Evolutionary conservation across 805 yeast genomes (phyloP).

Genomic region (Starmera amethionina): DNA sequence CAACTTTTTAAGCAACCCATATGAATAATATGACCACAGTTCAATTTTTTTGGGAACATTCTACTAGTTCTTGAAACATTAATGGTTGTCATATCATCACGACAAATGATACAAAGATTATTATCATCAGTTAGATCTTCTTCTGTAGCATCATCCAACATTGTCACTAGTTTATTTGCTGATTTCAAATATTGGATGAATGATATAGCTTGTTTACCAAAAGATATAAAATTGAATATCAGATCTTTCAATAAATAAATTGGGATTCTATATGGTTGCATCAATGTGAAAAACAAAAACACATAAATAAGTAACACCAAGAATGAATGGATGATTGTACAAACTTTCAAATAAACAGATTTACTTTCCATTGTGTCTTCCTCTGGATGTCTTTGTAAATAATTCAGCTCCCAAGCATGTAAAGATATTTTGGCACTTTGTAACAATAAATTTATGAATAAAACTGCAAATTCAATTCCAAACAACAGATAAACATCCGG

Average conservation of each 20-base stretch:
- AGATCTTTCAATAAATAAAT: slow-evolving; percentile 41
- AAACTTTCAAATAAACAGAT: slow-evolving; percentile 43
- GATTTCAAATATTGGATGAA: slow-evolving; percentile 32
- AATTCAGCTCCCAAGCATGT: slow-evolving; percentile 46
- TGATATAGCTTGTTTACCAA: slow-evolving; percentile 26
- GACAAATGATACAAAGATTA: slow-evolving; percentile 74
- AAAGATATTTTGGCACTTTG: slow-evolving; percentile 36
- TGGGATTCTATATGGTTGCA: slow-evolving; percentile 35
- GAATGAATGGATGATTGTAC: slow-evolving; percentile 43
- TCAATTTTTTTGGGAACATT: slow-evolving; percentile 60
- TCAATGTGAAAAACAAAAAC: slow-evolving; percentile 36
- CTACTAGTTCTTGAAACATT: slow-evolving; percentile 28
- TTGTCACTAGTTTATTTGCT: slow-evolving; percentile 52
- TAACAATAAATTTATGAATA: slow-evolving; percentile 43
- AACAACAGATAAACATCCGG: slow-evolving; percentile 55
- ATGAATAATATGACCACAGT: slow-evolving; percentile 84
- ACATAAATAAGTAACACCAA: slow-evolving; percentile 35
- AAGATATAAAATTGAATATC: slow-evolving; percentile 22
- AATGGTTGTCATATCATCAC: slow-evolving; percentile 70
- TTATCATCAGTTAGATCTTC: slow-evolving; percentile 52
- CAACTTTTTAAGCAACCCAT: slow-evolving; percentile 85
- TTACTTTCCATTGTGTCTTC: slow-evolving; percentile 72
- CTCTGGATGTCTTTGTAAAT: slow-evolving; percentile 33
- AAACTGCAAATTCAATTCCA: slow-evolving; percentile 67
- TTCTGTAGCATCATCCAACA: slow-evolving; percentile 51